phyloP scores from a whole-genome alignment of 2,329 filamentous ascomycete genomes.

The Aspergillus ochraceoroseus region DNA sequence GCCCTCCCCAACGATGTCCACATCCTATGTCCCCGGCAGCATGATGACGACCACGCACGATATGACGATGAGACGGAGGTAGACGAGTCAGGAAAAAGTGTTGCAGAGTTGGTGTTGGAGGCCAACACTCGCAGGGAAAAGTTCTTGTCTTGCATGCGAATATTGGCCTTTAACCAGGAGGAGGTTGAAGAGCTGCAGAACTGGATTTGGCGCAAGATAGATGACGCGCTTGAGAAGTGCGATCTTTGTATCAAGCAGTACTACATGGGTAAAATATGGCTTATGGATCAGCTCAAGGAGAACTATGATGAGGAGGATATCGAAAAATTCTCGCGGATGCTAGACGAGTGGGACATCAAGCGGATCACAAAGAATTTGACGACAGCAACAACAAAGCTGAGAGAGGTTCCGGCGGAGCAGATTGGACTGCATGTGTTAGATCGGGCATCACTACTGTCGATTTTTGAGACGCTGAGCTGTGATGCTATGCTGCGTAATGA shows the following conservation, averaged over 20 bases:
- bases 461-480: constrained; percentile 86
- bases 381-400: constrained; percentile 54
- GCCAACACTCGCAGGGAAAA: constrained; percentile 55
- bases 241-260: constrained; percentile 68
- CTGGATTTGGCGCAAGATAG: constrained; percentile 56
- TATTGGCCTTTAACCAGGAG: constrained; percentile 62
- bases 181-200: constrained; percentile 56
- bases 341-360: constrained; percentile 57
- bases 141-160: constrained; percentile 63
- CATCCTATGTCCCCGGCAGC: constrained; percentile 62
- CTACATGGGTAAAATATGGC: constrained; percentile 62
- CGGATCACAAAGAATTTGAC: constrained; percentile 58
- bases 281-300: constrained; percentile 60
- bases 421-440: constrained; percentile 51
- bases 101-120: constrained; percentile 49
- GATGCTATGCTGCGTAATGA: constrained; percentile 65
- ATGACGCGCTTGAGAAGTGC: constrained; percentile 58
- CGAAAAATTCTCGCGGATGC: constrained; percentile 50
- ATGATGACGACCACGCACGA: constrained; percentile 59
- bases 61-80: constrained; percentile 56
- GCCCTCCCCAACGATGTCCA: constrained; percentile 50
- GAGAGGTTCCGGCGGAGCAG: constrained; percentile 47
- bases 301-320: constrained; percentile 47
- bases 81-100: constrained; percentile 42
- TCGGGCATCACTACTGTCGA: constrained; percentile 64